Evolutionary conservation across 78 protist genomes (phyloP), one percentile per base, ranked within the genome.

Genomic region (Protostelium mycophagum): DNA sequence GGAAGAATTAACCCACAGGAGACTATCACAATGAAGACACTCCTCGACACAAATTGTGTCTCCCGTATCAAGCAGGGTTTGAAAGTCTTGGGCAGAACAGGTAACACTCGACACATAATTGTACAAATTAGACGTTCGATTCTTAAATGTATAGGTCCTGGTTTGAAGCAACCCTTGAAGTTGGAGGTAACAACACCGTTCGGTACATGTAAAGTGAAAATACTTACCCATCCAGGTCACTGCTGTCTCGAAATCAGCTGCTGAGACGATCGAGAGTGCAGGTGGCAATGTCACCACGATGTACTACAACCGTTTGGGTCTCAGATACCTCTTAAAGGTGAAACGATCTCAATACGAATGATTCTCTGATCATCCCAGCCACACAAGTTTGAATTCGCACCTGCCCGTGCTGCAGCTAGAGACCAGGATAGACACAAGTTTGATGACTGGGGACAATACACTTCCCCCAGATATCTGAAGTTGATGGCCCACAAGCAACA

Each of bases 251-350:
- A n/a, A 73, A 34, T 5, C 38, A n/a, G 94, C 96, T 29, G 83
- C 83, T 38, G 63, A 94, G 83, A 85, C 90, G 5, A 83, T 94
- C n/a, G 96, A 94, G 87, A 28, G 0, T 25, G 87, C 90, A 29
- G 96, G 96, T 25, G 96, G 96, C 85, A 36, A 16, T 35, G 92
- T 93, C n/a, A 73, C 89, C n/a, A 84, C 84, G 84, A 90, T 88
- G 36, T 94, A 94, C 84, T 91, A 89, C 84, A 90, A 88, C 39
- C 94, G 94, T 83, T 89, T 94, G 34, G 96, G 96, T 35, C 85
- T 94, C 28, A 85, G 94, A 38, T 88, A 37, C 38, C 89, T 91
- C 28, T 89, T 94, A 35, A 90, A 90, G 31, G 73, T 51, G 73
- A 25, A 16, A 25, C 5, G 73, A 5, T 25, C 73, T 16, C 73